A percentile compares a stretch with the other conserved stretches of the same genome.
These are phyloP conservation scores for Fermentozyma sake DNA, from an alignment of 1,139 yeast genomes.

Conservation along the genomic window DNA sequence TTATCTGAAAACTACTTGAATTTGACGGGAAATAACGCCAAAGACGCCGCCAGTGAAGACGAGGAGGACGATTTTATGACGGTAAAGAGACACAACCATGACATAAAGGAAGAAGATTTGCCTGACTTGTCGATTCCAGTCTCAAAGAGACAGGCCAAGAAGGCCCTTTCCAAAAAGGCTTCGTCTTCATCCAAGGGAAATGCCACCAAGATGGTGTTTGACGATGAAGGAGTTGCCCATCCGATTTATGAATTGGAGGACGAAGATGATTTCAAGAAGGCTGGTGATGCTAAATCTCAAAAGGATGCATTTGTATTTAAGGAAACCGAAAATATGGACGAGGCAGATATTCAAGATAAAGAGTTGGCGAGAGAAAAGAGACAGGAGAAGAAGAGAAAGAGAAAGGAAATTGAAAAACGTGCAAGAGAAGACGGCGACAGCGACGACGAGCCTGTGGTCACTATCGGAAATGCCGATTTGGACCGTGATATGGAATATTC, in stretches of 20 bases:
- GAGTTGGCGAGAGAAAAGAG: slow-evolving; percentile 75
- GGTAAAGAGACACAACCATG: slow-evolving; percentile 75
- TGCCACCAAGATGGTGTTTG: slow-evolving; percentile 79
- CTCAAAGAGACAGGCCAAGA: slow-evolving; percentile 84
- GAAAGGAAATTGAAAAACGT: slow-evolving; percentile 71
- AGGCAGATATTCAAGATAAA: slow-evolving; percentile 76
- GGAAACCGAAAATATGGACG: slow-evolving; percentile 66
- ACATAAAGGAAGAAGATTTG: slow-evolving; percentile 56
- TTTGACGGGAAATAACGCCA: slow-evolving; percentile 46
- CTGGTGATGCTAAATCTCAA: slow-evolving; percentile 71
- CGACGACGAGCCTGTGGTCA: slow-evolving; percentile 21
- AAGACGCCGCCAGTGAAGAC: slow-evolving; percentile 36
- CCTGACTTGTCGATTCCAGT: slow-evolving; percentile 59
- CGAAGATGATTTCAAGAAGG: slow-evolving; percentile 77
- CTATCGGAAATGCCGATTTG: slow-evolving; percentile 29
- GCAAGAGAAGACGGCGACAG: slow-evolving; percentile 37
- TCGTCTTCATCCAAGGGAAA: slow-evolving; percentile 61
- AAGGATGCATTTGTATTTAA: slow-evolving; percentile 60
- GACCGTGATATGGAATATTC: slow-evolving; percentile 46
- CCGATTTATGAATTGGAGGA: slow-evolving; percentile 87
- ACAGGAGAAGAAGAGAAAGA: slow-evolving; percentile 82
- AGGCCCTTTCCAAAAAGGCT: slow-evolving; percentile 81
- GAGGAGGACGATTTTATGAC: slow-evolving; percentile 61
- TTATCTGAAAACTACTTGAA: slow-evolving; percentile 83
- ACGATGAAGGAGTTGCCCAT: slow-evolving; percentile 91